Evolutionary conservation across 179 eudicot genomes (phyloP).

Genomic region (Spinacia oleracea): DNA sequence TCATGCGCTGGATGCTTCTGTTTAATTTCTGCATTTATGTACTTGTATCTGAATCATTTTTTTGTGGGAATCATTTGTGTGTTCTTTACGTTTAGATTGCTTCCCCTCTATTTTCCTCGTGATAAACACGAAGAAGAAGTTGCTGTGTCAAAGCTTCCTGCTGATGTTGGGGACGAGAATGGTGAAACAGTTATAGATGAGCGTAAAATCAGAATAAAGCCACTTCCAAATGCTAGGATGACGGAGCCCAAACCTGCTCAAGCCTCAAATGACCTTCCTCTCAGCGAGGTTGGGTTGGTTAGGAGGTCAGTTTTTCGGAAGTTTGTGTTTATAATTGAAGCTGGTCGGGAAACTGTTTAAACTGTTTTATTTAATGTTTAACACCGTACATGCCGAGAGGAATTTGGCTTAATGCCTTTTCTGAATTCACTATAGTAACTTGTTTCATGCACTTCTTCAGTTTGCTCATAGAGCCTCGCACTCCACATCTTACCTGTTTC

Average conservation of each 20-base stretch:
- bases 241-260: conserved; percentile 52
- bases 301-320: conserved; percentile 57
- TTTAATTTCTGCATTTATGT: conserved; percentile 2
- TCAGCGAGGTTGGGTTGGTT: conserved; percentile 57
- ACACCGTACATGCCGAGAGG: background rate
- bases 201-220: conserved; percentile 92
- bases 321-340: conserved; percentile 14
- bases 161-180: conserved; percentile 99
- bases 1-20: background rate
- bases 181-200: conserved; percentile 92
- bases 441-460: background rate
- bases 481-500: background rate
- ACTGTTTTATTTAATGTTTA: background rate
- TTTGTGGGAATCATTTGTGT: background rate
- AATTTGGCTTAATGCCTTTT: background rate
- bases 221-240: conserved; percentile 74
- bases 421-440: background rate
- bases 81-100: conserved; percentile 52
- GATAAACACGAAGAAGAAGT: conserved; percentile 92
- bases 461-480: background rate
- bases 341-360: background rate
- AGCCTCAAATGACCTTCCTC: conserved; percentile 62
- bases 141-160: conserved; percentile 88
- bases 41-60: background rate
- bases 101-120: conserved; percentile 96